A percentile compares a stretch with the other conserved stretches of the same genome.
phyloP scores from a whole-genome alignment of 2,329 filamentous ascomycete genomes.

The Arthrobotrys iridis region DNA sequence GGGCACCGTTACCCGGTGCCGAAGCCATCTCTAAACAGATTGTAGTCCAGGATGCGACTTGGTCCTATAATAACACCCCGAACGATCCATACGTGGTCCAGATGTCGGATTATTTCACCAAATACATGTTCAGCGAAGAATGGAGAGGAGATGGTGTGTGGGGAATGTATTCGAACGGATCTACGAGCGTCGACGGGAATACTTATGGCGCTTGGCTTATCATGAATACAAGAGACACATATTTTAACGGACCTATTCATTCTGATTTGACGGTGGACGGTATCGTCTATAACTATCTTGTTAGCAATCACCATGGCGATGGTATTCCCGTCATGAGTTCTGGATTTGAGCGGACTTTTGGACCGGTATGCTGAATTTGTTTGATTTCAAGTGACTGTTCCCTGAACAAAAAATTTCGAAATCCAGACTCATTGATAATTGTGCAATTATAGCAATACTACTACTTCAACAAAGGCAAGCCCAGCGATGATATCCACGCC shows the following conservation, averaged over 20 bases:
- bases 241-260: constrained; percentile 71
- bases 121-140: constrained; percentile 66
- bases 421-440: background rate
- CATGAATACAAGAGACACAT: constrained; percentile 72
- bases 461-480: constrained; percentile 70
- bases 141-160: constrained; percentile 58
- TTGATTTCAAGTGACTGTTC: background rate
- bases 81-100: constrained; percentile 68
- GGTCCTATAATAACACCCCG: constrained; percentile 69
- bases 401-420: background rate
- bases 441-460: constrained; percentile 65
- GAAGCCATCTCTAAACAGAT: constrained; percentile 63
- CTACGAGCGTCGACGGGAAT: constrained; percentile 64
- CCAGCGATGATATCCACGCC: constrained; percentile 63
- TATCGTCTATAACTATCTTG: constrained; percentile 73
- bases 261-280: constrained; percentile 73
- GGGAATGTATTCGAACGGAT: constrained; percentile 66
- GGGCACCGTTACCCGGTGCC: constrained; percentile 66
- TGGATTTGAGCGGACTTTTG: constrained; percentile 73
- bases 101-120: constrained; percentile 72
- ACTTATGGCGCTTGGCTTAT: constrained; percentile 72
- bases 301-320: constrained; percentile 65
- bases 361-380: constrained; percentile 62
- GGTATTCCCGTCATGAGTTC: constrained; percentile 72
- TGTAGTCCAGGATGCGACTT: constrained; percentile 72